Base-by-base conservation (phyloP, 352 stramenopile species). In the Lagenidium giganteum region DNA sequence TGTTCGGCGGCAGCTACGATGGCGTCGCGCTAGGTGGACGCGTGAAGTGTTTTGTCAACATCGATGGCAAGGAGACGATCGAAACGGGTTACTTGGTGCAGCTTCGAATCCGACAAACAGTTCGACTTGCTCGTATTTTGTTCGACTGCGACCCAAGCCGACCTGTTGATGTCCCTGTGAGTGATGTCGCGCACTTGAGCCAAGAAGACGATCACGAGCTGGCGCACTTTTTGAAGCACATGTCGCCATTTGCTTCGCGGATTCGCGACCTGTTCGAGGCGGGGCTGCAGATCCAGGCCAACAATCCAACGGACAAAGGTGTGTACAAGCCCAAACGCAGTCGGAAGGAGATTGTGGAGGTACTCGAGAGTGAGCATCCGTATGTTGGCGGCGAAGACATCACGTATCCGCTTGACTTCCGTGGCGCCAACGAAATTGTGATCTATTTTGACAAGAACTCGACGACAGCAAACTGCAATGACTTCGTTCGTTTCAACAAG, bases 401-500 rank as follows among this genome's bases (percentile, higher is more conserved):
- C 20, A 86, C 51, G 6, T 86, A 87, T 29, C 58, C 71, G 1
- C 51, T 92, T 1, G 51, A 72, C 23, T 91, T 96, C 38, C 65
- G 50, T 21, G 79, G 71, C 3, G 85, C 77, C 2, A 54, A 47
- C 17, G 63, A 85, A 24, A 93, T 96, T 25, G 44, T 76, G 17
- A 70, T 96, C 6, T 74, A 66, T 9, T 96, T 96, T 40, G 87
- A 96, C 59, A 51, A 82, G 34, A 47, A 57, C 40, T 91, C 78
- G 1, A 68, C 59, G 34, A 95, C 84, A 5, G 67, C 73, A 29
- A 59, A 63, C 5, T 64, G 66, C 14, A 87, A 82, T 32, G 87
- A 96, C 44, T 96, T 82, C 40, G 61, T 95, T 17, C 70, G 71
- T 26, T 95, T 96, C 36, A 40, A 61, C 8, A 88, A 86, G 51